phyloP scores from a whole-genome alignment of 2,329 filamentous ascomycete species.

The Davidsoniella neocaledoniae region DNA sequence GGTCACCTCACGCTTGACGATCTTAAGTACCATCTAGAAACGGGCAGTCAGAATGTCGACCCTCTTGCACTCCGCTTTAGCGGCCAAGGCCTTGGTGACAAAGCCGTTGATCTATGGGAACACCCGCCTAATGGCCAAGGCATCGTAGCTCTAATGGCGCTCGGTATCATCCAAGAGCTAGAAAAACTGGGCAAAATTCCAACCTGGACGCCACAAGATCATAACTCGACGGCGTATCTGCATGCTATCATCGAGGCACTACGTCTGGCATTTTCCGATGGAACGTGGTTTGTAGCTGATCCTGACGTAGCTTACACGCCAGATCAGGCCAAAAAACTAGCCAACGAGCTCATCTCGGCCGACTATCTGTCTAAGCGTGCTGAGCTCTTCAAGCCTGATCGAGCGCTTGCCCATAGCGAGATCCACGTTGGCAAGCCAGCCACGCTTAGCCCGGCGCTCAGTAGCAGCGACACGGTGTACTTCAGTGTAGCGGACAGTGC shows the following conservation, averaged over 20 bases:
- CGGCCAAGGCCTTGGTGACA: conserved; percentile 47
- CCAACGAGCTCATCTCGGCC: conserved; percentile 50
- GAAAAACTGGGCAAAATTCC: conserved; percentile 61
- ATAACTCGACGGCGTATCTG: conserved; percentile 68
- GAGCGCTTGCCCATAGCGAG: conserved; percentile 45
- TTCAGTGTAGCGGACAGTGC: conserved; percentile 66
- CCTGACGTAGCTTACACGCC: conserved; percentile 58
- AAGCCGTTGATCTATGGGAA: conserved; percentile 75
- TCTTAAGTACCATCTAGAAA: conserved; percentile 52
- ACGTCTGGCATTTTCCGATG: conserved; percentile 80
- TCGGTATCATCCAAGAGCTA: conserved; percentile 79
- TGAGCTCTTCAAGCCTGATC: conserved; percentile 37
- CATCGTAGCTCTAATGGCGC: conserved; percentile 82
- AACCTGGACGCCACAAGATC: conserved; percentile 49
- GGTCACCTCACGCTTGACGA: conserved; percentile 68
- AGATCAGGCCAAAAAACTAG: conserved; percentile 14
- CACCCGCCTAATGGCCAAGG: conserved; percentile 95
- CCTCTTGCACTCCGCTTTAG: conserved; percentile 69
- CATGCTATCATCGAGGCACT: conserved; percentile 80
- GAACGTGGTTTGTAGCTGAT: conserved; percentile 77
- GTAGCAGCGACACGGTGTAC: conserved; percentile 85
- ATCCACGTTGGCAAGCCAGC: conserved; percentile 45
- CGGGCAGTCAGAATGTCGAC: conserved; percentile 60
- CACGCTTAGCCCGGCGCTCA: conserved; percentile 53
- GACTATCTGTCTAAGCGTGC: conserved; percentile 58